These are phyloP conservation scores for Blastocystis sp. DNA, from an alignment of 352 stramenopile species.

Conservation along the genomic window DNA sequence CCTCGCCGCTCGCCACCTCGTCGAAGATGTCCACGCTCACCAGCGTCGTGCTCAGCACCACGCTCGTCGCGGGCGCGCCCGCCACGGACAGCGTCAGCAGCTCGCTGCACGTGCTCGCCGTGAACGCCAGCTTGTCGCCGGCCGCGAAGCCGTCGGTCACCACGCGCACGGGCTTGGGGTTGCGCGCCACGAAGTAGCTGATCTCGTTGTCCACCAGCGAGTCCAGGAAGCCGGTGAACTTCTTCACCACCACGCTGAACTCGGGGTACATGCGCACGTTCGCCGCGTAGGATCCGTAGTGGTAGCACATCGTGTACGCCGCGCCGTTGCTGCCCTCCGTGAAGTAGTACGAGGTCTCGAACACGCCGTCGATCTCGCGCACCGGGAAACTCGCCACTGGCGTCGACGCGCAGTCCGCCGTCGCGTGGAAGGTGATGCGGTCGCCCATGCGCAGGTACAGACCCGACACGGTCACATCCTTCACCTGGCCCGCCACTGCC, in stretches of 20 bases:
- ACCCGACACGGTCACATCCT: constrained; percentile 19
- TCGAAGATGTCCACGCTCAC: constrained; percentile 38
- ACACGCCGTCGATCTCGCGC: not conserved
- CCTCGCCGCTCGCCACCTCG: constrained; percentile 14
- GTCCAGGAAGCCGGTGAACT: constrained; percentile 54
- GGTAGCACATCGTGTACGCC: constrained; percentile 66
- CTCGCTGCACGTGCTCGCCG: not conserved
- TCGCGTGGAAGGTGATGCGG: constrained; percentile 19
- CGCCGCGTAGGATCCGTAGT: constrained; percentile 7
- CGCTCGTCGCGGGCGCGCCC: constrained; percentile 8
- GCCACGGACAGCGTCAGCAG: constrained; percentile 44
- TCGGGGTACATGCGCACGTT: constrained; percentile 13
- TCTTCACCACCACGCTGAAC: constrained; percentile 66
- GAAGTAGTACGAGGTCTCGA: constrained; percentile 35
- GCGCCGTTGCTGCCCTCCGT: constrained; percentile 34
- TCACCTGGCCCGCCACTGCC: constrained; percentile 38
- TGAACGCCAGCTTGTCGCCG: constrained; percentile 37
- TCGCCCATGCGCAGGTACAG: constrained; percentile 26
- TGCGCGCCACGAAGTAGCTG: constrained; percentile 54
- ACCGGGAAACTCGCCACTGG: constrained; percentile 48
- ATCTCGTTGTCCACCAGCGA: constrained; percentile 30
- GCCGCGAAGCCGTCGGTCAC: constrained; percentile 42
- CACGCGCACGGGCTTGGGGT: constrained; percentile 49
- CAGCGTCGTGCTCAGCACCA: constrained; percentile 1
- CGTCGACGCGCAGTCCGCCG: constrained; percentile 31